Evolutionary conservation across 148 eudicot genomes (phyloP), one percentile per base, ranked within the genome.

Genomic region (Chenopodium quinoa): DNA sequence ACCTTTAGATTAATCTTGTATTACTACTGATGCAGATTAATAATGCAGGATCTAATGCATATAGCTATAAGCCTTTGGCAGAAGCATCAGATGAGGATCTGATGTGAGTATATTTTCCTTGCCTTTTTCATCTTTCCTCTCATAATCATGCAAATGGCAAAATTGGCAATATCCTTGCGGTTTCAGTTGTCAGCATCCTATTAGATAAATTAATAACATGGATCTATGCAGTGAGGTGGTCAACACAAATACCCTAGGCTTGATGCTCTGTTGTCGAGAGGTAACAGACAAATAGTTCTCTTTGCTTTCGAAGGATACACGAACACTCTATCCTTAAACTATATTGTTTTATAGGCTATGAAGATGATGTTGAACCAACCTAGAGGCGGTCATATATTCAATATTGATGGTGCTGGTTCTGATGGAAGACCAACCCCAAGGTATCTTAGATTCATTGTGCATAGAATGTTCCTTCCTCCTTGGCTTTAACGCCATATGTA

Each of bases 1-100:
- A 63, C 71, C 84, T 69, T 82, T 29, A 81, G 81, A 71, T 84
- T 76, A 80, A 82, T 81, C 80, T 31, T 78, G 47, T 84, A 73
- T 46, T 86, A 58, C 50, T 75, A 88, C 83, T 81, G 88, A 84
- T 91, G 92, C 99, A 95, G 99, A 93, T 95, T 78, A 95, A 95
- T 88, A 95, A 95, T 95, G 99, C 99, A 82, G 99, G 99, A 89
- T 95, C 99, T 80, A 95, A 95, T 91, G 99, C 99, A 71, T 95
- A 95, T 82, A 91, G 94, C 89, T 93, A 77, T 86, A 95, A 95
- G 82, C 99, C 97, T 37, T 87, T 95, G 80, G 86, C 93, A 81
- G 99, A 95, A 88, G 97, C 99, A 86, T 92, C 97, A 71, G 99
- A 95, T 85, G 92, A 95, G 80, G 99, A 95, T 87, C 94, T 95